Conservation (phyloP, 257 asterid species). For the Nicotiana tabacum region DNA sequence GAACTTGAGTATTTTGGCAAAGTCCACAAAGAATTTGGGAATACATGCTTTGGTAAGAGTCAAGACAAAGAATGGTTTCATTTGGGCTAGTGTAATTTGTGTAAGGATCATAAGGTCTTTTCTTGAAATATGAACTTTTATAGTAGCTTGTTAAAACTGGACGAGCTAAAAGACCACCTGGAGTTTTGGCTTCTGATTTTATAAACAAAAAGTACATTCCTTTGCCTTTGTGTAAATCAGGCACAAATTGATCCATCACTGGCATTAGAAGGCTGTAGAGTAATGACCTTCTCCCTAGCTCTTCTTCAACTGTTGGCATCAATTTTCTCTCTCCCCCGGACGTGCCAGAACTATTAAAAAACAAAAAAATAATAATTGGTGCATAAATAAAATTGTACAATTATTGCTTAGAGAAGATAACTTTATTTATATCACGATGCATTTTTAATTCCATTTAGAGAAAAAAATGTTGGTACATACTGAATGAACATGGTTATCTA, state of each 20-base stretch:
- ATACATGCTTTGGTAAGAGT: conserved; percentile 41
- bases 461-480: background rate
- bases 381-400: background rate
- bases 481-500: background rate
- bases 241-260: conserved; percentile 27
- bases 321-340: conserved; percentile 19
- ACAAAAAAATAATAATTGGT: background rate
- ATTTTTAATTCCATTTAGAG: background rate
- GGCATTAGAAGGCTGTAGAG: conserved; percentile 20
- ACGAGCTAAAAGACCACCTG: conserved; percentile 36
- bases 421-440: conserved; percentile 2
- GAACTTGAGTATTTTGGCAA: conserved; percentile 28
- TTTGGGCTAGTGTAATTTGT: conserved; percentile 39
- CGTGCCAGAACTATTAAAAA: conserved; percentile 14
- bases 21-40: conserved; percentile 44
- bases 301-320: conserved; percentile 21
- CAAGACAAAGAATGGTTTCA: conserved; percentile 40
- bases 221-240: conserved; percentile 35
- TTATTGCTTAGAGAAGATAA: background rate
- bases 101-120: conserved; percentile 30
- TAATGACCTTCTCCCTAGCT: conserved; percentile 14
- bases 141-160: conserved; percentile 34
- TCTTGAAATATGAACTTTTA: conserved; percentile 14
- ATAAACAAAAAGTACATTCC: conserved; percentile 35
- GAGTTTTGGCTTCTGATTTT: conserved; percentile 35